phyloP scores from a whole-genome alignment of 495 filamentous ascomycete genomes.

The Paragyromitra xinjiangensis region DNA sequence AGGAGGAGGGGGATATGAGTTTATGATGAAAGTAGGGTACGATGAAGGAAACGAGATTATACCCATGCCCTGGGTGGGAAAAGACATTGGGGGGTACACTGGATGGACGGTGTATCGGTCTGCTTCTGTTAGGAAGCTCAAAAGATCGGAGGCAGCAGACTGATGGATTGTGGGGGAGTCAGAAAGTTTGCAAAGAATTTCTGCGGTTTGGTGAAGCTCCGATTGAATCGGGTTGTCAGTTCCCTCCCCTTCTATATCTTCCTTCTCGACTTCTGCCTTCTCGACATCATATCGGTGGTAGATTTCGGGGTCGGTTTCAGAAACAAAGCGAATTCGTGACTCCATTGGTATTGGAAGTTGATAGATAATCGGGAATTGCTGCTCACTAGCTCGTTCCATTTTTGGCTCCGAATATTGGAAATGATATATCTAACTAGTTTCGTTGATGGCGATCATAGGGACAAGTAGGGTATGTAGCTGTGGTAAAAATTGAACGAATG shows the following conservation, averaged over 20 bases:
- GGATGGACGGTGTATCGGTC: conserved; percentile 41
- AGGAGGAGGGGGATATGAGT: neutral
- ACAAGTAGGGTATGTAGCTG: neutral
- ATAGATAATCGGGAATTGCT: conserved; percentile 3
- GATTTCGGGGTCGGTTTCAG: conserved; percentile 21
- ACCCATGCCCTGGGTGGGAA: conserved; percentile 6
- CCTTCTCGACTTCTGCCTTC: neutral
- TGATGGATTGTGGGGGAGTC: conserved; percentile 33
- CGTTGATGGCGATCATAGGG: neutral
- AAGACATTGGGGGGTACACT: conserved; percentile 5
- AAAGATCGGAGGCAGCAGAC: conserved; percentile 15
- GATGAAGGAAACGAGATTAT: conserved; percentile 28
- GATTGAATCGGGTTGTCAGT: neutral
- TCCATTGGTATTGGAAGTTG: conserved; percentile 27
- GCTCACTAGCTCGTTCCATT: conserved; percentile 28
- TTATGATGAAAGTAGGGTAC: conserved; percentile 7
- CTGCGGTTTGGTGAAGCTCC: conserved; percentile 41
- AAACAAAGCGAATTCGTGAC: conserved; percentile 28
- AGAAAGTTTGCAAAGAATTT: conserved; percentile 45
- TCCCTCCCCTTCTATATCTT: neutral
- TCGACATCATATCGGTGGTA: conserved; percentile 24
- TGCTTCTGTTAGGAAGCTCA: conserved; percentile 37
- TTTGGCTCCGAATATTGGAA: neutral
- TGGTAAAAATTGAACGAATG: neutral
- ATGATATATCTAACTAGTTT: conserved; percentile 2